Evolutionary conservation across 192 early-diverging fungal species (phyloP).

Genomic region (Entomortierella lignicola): DNA sequence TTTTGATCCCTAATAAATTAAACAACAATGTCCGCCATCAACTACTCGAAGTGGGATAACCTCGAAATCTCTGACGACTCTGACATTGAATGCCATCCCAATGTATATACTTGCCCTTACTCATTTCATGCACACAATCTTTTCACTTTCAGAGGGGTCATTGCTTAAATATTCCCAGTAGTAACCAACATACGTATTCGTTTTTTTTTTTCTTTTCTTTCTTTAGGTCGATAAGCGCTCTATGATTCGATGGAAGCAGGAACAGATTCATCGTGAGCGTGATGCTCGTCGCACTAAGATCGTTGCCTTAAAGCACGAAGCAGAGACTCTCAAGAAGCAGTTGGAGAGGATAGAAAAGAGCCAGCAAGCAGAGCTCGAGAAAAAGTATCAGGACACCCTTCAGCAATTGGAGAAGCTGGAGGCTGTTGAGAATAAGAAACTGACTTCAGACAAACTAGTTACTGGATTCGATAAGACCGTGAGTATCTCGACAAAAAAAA

Average conservation of each 20-base stretch:
- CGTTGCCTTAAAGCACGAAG: slow-evolving; percentile 51
- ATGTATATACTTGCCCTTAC: slow-evolving; percentile 62
- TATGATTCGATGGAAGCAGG: slow-evolving; percentile 90
- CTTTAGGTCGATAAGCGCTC: slow-evolving; percentile 83
- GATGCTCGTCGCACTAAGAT: slow-evolving; percentile 79
- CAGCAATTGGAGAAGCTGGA: slow-evolving; percentile 68
- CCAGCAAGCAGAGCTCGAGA: slow-evolving; percentile 35
- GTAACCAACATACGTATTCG: too few relatives aligned
- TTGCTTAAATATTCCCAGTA: too few relatives aligned
- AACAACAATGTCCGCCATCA: slow-evolving; percentile 60
- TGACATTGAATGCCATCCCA: slow-evolving; percentile 96
- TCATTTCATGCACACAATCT: neutral
- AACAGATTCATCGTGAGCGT: slow-evolving; percentile 88
- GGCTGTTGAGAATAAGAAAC: slow-evolving; percentile 72
- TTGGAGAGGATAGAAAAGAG: slow-evolving; percentile 54
- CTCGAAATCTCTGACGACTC: slow-evolving; percentile 96
- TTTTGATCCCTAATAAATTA: neutral
- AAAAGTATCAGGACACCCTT: slow-evolving; percentile 40
- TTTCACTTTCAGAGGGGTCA: too few relatives aligned
- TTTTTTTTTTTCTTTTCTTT: neutral
- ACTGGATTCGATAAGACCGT: slow-evolving; percentile 75
- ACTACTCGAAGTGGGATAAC: slow-evolving; percentile 98
- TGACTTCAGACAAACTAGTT: slow-evolving; percentile 77
- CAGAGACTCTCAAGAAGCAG: slow-evolving; percentile 58
- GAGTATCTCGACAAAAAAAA: slow-evolving; percentile 3